Evolutionary conservation across 164 flowering plant species (phyloP).

Genomic region (Liriodendron chinense): DNA sequence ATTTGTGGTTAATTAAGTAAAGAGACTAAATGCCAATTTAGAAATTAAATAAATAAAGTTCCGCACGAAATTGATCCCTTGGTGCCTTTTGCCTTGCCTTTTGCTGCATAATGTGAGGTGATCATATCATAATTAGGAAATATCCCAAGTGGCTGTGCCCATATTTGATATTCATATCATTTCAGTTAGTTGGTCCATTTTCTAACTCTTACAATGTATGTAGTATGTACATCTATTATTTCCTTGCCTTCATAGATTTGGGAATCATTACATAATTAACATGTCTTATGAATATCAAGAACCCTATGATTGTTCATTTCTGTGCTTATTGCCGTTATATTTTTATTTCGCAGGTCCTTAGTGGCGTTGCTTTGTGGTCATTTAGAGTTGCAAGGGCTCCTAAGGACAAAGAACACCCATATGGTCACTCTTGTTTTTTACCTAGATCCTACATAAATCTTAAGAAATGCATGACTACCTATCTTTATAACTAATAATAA

Average conservation of each 20-base stretch:
- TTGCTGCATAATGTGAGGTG: neutral
- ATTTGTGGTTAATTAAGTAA: no score
- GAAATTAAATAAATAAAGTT: neutral
- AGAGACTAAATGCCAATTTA: no score
- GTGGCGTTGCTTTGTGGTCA: constrained; percentile 82
- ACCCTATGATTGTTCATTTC: neutral
- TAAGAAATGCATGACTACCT: constrained; percentile 14
- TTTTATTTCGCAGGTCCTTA: constrained; percentile 67
- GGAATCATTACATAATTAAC: neutral
- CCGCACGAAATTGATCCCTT: neutral
- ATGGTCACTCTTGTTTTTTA: constrained; percentile 76
- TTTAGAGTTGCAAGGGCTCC: constrained; percentile 80
- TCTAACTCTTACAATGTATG: neutral
- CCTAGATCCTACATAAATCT: constrained; percentile 33
- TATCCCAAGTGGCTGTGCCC: neutral
- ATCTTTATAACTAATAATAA: neutral
- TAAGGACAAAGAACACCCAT: constrained; percentile 97
- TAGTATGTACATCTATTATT: neutral
- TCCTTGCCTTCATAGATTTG: neutral
- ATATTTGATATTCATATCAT: neutral
- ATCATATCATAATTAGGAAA: neutral
- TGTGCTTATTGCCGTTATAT: neutral
- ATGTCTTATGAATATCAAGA: neutral
- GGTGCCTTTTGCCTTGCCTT: neutral
- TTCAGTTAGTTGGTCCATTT: no score